Percentiles rank a stretch among this genome's conserved stretches.
These are phyloP conservation scores for Yamadazyma insecticola DNA, from an alignment of 805 yeast species.

Conservation along the genomic window DNA sequence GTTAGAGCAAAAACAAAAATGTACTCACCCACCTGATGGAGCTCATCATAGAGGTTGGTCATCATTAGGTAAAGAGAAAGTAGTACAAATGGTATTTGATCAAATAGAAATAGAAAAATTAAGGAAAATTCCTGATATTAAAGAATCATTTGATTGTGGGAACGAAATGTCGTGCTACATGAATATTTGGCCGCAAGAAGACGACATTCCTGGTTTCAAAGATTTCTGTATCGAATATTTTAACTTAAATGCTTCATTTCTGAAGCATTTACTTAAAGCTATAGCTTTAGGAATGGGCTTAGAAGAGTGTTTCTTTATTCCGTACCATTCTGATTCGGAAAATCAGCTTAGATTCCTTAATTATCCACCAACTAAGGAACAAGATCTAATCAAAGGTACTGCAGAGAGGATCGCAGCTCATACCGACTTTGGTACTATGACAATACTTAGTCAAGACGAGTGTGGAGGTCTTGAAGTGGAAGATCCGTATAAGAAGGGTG, in stretches of 20 bases:
- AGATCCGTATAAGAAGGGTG: conserved; percentile 17
- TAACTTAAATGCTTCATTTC: conserved; percentile 12
- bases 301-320: conserved; percentile 14
- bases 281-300: conserved; percentile 17
- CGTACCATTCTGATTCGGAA: conserved; percentile 15
- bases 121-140: conserved; percentile 19
- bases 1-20: conserved; percentile 14
- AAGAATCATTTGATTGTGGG: conserved; percentile 28
- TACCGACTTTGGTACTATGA: conserved; percentile 20
- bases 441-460: conserved; percentile 23
- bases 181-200: conserved; percentile 22
- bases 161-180: conserved; percentile 17
- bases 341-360: conserved; percentile 17
- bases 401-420: conserved; percentile 21
- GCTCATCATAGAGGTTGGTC: conserved; percentile 17
- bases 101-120: conserved; percentile 18
- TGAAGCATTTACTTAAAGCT: conserved; percentile 14
- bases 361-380: conserved; percentile 17
- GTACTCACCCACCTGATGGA: conserved; percentile 20
- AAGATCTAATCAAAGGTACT: conserved; percentile 11
- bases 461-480: conserved; percentile 37
- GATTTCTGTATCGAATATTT: conserved; percentile 14
- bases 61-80: conserved; percentile 17
- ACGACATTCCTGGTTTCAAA: conserved; percentile 18
- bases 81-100: conserved; percentile 19